Evolutionary conservation across 2,329 filamentous ascomycete genomes (phyloP), one percentile per base, ranked within the genome.

Genomic region (Pseudogymnoascus sp.): DNA sequence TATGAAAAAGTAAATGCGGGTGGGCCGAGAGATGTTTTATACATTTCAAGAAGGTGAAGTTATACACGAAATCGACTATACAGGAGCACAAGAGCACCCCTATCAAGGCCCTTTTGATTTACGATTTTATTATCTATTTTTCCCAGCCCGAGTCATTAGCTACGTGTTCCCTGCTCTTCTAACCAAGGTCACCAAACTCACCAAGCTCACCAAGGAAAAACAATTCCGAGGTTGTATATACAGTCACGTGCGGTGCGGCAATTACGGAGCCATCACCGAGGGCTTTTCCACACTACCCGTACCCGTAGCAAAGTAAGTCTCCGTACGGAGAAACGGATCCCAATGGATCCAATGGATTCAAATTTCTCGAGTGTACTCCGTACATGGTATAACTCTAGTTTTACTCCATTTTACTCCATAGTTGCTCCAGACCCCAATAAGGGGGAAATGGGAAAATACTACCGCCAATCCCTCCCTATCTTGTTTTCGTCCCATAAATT

Each of bases 381-480:
- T 23, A 44, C 42, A 44, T 44, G 40, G 40, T 21, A 44, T 42
- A 23, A 47, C 42, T 47, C 42, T 26, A 40, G n/a, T 40, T 17
- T 42, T 17, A 19, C 38, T 40, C 36, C 36, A 17, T 40, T 28
- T 28, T 28, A 40, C 38, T 40, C 38, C 38, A 21, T 42, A 42
- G 23, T 50, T 50, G 44, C 44, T 50, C 44, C 44, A 50, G 44
- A 50, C 44, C 44, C 44, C 23, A 50, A n/a, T 50, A 50, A 50
- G 44, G 44, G 44, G 44, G 17, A 44, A 42, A 50, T 50, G 44
- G 44, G 44, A 28, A 44, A 42, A 50, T 50, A 50, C 44, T 15
- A 50, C 44, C 21, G 23, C 44, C 15, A 50, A 50, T 50, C 44
- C 23, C 23, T 50, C 23, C 44, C 44, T 28, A 50, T 50, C 44